Percentiles rank a stretch among this genome's conserved stretches.
Evolutionary conservation across 257 asterid genomes (phyloP).

Genomic region (Coffea canephora): DNA sequence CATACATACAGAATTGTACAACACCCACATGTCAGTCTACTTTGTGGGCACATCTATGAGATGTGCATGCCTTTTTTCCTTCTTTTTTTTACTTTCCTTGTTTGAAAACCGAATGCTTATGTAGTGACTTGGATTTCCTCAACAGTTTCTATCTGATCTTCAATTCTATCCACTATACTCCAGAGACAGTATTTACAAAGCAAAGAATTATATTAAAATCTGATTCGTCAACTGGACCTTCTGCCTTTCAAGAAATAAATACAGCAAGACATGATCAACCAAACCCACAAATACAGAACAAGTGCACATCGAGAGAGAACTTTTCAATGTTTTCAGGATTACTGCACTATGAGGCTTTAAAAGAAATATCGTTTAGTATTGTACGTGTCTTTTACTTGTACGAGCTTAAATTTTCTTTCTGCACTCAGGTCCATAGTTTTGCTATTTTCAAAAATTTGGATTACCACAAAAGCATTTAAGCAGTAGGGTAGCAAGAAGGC

Average conservation of each 20-base stretch:
- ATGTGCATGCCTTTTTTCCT: too few species aligned
- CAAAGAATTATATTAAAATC: neutral
- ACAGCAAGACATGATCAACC: constrained; percentile 1
- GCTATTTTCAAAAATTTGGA: neutral
- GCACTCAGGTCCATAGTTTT: neutral
- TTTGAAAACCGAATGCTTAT: neutral
- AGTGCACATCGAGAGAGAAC: neutral
- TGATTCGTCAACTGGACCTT: neutral
- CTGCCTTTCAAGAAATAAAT: neutral
- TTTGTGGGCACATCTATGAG: neutral
- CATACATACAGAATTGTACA: neutral
- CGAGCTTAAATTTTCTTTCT: neutral
- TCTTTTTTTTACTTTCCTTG: too few species aligned
- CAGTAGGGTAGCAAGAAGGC: constrained; percentile 22
- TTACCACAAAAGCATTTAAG: constrained; percentile 17
- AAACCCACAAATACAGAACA: neutral
- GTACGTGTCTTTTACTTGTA: neutral
- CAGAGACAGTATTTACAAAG: neutral
- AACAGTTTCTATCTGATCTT: neutral
- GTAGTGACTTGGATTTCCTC: neutral
- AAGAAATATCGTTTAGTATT: neutral
- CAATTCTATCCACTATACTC: neutral
- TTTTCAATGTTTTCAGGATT: neutral
- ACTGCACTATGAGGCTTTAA: neutral
- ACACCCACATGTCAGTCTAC: neutral